Conservation (phyloP, 768 basidiomycete species). For the Mycena leptocephala region DNA sequence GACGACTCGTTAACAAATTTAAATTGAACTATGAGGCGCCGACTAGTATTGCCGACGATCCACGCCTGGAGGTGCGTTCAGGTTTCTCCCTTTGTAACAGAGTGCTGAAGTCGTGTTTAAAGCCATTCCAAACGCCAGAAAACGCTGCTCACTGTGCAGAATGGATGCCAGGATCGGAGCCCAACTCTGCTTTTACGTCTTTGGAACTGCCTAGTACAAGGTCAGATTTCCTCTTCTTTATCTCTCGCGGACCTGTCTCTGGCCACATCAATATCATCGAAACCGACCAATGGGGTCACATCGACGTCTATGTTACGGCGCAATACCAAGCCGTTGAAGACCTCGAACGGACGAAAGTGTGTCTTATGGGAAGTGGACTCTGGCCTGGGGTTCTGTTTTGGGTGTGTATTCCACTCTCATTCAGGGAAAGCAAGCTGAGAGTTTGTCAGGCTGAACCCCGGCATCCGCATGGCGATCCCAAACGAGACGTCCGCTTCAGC, state of each 20-base stretch:
- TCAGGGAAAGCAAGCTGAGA: not conserved
- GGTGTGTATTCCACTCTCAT: not conserved
- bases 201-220: slow-evolving; percentile 17
- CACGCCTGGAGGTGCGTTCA: slow-evolving; percentile 9
- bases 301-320: slow-evolving; percentile 19
- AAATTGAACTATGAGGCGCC: not conserved
- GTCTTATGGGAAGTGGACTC: slow-evolving; percentile 5
- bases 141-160: slow-evolving; percentile 18
- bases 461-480: slow-evolving; percentile 20
- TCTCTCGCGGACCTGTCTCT: slow-evolving; percentile 18
- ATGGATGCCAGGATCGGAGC: not conserved
- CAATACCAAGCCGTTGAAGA: not conserved
- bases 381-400: slow-evolving; percentile 21
- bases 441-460: slow-evolving; percentile 16
- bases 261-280: not conserved
- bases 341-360: slow-evolving; percentile 6
- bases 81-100: no score
- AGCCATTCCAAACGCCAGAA: slow-evolving; percentile 23
- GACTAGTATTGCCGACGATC: slow-evolving; percentile 1
- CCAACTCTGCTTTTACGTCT: not conserved
- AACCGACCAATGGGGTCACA: not conserved
- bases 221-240: slow-evolving; percentile 21
- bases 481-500: slow-evolving; percentile 3
- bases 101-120: not conserved
- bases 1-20: not conserved